Evolutionary conservation across 768 basidiomycete genomes (phyloP), one percentile per base, ranked within the genome.

Genomic region (Suillus sp.): DNA sequence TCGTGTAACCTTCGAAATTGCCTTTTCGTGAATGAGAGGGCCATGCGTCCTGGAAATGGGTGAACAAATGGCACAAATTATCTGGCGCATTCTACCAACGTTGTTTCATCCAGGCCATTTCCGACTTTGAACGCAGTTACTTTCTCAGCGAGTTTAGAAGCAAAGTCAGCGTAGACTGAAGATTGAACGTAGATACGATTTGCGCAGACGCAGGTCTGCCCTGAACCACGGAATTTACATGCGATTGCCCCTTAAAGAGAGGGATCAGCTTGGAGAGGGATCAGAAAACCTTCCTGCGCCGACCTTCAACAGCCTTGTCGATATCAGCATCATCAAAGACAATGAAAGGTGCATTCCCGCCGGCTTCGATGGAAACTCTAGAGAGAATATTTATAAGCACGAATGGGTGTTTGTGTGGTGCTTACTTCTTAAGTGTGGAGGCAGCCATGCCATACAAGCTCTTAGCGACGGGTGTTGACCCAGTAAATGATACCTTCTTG

Each of bases 241-340:
- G 82, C 56, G 64, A 94, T 80, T 10, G 89, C 91, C 60, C 85
- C 91, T 91, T 47, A 40, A 38, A 67, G 48, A 60, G 63, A 53
- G 1, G 6, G 18, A 40, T 57, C 62, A 5, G 66, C 72, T 35
- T 62, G 38, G 60, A 50, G 25, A 27, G 18, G 10, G 50, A n/a
- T 53, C 11, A 14, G 40, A 42, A 57, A 47, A 42, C 4, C 25
- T 30, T 27, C 1, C 2, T 27, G 34, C 27, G 13, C 22, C n/a
- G 72, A 84, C 96, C 92, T 67, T 89, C 87, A 8, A 99, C 93
- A 34, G 97, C 97, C 62, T 90, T 87, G 56, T 95, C 92, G 59
- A 99, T 83, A 72, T 99, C 89, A 0, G 95, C 96, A 71, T 99
- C 97, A 66, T 95, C 92, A 73, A 99, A 99, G 8, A 99, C 92